phyloP scores from a whole-genome alignment of 2,329 filamentous ascomycete species.

The Dothistroma septosporum region DNA sequence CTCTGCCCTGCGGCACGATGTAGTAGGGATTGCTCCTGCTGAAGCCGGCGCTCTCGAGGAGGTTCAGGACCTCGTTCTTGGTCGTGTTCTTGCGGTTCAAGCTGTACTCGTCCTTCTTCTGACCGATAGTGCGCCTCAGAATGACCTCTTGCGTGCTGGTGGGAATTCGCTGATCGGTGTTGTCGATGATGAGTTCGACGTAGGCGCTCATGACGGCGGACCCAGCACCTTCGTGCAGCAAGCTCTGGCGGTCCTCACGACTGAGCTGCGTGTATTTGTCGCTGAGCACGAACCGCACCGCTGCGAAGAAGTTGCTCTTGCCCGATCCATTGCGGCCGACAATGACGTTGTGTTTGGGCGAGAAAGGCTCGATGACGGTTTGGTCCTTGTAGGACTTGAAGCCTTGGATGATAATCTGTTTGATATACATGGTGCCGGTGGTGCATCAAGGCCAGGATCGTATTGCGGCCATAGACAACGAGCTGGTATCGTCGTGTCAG shows the following conservation, averaged over 20 bases:
- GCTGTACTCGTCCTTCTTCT: slow-evolving; percentile 98
- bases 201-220: slow-evolving; percentile 99
- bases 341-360: slow-evolving; percentile 94
- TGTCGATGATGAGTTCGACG: slow-evolving; percentile 98
- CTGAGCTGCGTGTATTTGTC: slow-evolving; percentile 91
- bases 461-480: background rate
- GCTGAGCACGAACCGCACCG: slow-evolving; percentile 95
- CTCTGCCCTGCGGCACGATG: slow-evolving; percentile 94
- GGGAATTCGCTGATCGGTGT: slow-evolving; percentile 90
- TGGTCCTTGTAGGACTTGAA: slow-evolving; percentile 98
- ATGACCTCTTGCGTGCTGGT: slow-evolving; percentile 88
- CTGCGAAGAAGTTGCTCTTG: slow-evolving; percentile 99
- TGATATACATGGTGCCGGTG: slow-evolving; percentile 75
- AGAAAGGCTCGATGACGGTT: slow-evolving; percentile 97
- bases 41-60: slow-evolving; percentile 93
- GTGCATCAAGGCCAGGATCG: background rate
- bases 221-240: slow-evolving; percentile 96
- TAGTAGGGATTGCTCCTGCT: slow-evolving; percentile 98
- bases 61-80: slow-evolving; percentile 88
- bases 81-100: slow-evolving; percentile 95
- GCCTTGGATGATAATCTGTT: slow-evolving; percentile 99
- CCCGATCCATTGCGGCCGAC: slow-evolving; percentile 98
- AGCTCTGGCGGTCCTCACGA: slow-evolving; percentile 88
- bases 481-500: background rate
- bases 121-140: slow-evolving; percentile 86